Evolutionary conservation across 2,329 filamentous ascomycete species (phyloP).

Genomic region (Coniella vitis): DNA sequence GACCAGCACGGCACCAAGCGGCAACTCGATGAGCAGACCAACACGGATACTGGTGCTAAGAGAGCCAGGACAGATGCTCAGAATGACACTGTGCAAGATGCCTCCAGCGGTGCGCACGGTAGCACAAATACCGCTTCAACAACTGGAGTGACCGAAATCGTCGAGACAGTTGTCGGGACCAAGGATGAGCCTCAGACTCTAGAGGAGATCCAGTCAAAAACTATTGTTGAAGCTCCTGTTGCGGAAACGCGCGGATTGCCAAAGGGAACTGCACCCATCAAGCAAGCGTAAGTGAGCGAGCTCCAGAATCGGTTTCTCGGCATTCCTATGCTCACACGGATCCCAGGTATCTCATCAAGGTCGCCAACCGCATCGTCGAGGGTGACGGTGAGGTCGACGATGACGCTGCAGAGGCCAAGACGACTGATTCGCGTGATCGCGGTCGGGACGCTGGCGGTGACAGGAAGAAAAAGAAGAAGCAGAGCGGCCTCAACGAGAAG

Average conservation of each 20-base stretch:
- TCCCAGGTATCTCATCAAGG: conserved; percentile 37
- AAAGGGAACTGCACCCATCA: conserved; percentile 51
- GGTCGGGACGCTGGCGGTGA: conserved; percentile 20
- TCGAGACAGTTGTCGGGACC: not conserved
- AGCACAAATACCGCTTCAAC: not conserved
- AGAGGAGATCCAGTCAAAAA: conserved; percentile 42
- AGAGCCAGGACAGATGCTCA: conserved; percentile 45
- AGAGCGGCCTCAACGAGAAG: conserved; percentile 73
- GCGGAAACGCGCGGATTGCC: not conserved
- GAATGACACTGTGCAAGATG: conserved; percentile 15
- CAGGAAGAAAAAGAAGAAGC: conserved; percentile 38
- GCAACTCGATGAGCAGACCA: conserved; percentile 15
- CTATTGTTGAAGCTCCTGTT: not conserved
- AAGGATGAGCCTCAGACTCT: conserved; percentile 18
- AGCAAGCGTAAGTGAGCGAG: conserved; percentile 58
- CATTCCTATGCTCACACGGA: conserved; percentile 12
- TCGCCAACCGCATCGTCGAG: conserved; percentile 21
- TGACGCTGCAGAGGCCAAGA: conserved; percentile 42
- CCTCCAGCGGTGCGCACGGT: conserved; percentile 6
- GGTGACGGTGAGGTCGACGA: conserved; percentile 32
- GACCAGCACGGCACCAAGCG: conserved; percentile 14
- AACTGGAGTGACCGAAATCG: not conserved
- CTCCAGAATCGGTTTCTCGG: not conserved
- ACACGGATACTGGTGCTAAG: conserved; percentile 38
- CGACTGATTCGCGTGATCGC: conserved; percentile 19